Conservation (phyloP, 2,329 filamentous ascomycete species). For the Sarocladium kiliense region DNA sequence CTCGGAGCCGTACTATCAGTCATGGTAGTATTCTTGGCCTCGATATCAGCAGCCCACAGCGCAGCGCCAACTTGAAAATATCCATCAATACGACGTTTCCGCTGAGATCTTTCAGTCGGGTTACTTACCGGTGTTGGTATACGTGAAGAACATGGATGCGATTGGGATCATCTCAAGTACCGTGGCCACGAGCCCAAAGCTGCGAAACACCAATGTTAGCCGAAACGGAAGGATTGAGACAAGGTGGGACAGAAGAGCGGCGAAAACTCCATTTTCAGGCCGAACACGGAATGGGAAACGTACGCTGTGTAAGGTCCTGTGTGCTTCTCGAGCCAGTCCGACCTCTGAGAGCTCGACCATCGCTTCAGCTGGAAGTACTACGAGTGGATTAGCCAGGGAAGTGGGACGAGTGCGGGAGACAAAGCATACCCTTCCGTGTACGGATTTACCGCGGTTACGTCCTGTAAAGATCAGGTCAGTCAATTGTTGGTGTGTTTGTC, state of each 20-base stretch:
- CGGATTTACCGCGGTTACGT: constrained; percentile 39
- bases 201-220: constrained; percentile 27
- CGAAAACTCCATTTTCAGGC: no score
- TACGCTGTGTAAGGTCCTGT: constrained; percentile 77
- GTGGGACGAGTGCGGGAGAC: background rate
- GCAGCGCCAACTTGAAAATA: constrained; percentile 68
- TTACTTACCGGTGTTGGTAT: constrained; percentile 70
- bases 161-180: constrained; percentile 82
- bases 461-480: constrained; percentile 24
- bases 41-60: constrained; percentile 88
- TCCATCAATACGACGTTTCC: constrained; percentile 7
- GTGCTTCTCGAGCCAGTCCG: constrained; percentile 65
- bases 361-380: constrained; percentile 90
- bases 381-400: background rate
- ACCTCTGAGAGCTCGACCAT: constrained; percentile 62
- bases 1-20: constrained; percentile 44
- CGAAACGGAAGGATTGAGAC: constrained; percentile 1
- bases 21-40: constrained; percentile 49
- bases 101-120: no score
- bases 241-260: background rate
- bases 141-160: constrained; percentile 76
- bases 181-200: constrained; percentile 70
- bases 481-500: background rate
- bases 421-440: constrained; percentile 49
- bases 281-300: constrained; percentile 28